These are phyloP conservation scores for Erythrobasidium hasegawianum DNA, from an alignment of 1,284 basidiomycete species.

Conservation along the genomic window DNA sequence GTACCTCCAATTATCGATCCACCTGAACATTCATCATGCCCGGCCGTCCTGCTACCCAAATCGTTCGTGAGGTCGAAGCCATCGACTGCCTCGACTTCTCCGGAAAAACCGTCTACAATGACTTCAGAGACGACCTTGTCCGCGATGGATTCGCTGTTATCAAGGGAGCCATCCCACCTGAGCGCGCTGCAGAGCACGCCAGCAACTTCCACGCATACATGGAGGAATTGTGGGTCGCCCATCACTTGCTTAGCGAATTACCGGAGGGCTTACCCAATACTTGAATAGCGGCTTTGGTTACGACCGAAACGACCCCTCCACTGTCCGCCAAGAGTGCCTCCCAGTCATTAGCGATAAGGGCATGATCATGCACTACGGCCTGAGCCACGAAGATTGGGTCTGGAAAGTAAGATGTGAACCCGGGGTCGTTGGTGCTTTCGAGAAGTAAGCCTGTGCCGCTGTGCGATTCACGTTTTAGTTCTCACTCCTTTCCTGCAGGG, in stretches of 20 bases:
- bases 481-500: too few species aligned
- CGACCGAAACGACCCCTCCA: constrained; percentile 43
- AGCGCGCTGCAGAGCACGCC: constrained; percentile 42
- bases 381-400: constrained; percentile 35
- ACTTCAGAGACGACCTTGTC: constrained; percentile 6
- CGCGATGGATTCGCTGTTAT: constrained; percentile 44
- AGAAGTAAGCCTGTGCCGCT: constrained; percentile 23
- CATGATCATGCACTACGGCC: constrained; percentile 36
- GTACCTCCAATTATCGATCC: too few species aligned
- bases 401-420: constrained; percentile 37
- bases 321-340: constrained; percentile 34
- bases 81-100: constrained; percentile 16
- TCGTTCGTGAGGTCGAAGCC: constrained; percentile 9
- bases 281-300: constrained; percentile 41
- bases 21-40: background rate
- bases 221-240: constrained; percentile 38
- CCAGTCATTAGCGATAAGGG: constrained; percentile 36
- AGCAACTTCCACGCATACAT: constrained; percentile 44
- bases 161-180: constrained; percentile 44
- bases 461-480: too few species aligned
- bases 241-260: background rate
- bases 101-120: constrained; percentile 11
- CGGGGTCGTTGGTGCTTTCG: constrained; percentile 33
- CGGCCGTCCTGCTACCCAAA: background rate
- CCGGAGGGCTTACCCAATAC: too few species aligned